These are phyloP conservation scores for Gardenia jasminoides DNA, from an alignment of 257 asterid species.

Conservation along the genomic window DNA sequence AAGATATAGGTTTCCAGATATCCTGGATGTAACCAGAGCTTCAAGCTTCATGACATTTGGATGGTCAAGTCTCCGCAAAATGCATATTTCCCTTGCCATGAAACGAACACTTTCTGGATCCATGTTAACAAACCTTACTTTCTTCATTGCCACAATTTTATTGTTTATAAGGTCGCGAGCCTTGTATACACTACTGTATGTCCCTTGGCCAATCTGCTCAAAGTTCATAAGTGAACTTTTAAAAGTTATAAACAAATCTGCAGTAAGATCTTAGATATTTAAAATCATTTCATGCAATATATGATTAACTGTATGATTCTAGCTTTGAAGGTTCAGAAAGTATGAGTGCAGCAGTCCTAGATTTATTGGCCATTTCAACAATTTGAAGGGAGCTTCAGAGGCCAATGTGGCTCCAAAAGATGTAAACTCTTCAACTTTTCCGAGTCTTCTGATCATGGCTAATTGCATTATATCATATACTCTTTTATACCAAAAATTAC, in stretches of 20 bases:
- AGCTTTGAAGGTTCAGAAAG: not conserved
- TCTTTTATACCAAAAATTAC: no score
- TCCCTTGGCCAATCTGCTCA: slow-evolving; percentile 94
- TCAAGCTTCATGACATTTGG: slow-evolving; percentile 93
- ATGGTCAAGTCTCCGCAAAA: slow-evolving; percentile 77
- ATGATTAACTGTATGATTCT: not conserved
- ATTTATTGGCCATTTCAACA: not conserved
- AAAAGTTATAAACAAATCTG: not conserved
- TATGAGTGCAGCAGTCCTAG: not conserved
- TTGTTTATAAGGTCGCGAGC: slow-evolving; percentile 68
- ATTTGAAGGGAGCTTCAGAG: no score
- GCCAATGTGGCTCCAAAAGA: not conserved
- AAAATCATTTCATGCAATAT: not conserved
- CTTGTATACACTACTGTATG: slow-evolving; percentile 90
- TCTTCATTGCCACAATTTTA: slow-evolving; percentile 86
- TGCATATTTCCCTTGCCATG: slow-evolving; percentile 90
- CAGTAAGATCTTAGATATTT: not conserved
- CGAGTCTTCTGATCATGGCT: not conserved
- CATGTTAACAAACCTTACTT: slow-evolving; percentile 83
- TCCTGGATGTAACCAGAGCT: slow-evolving; percentile 70
- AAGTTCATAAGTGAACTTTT: not conserved
- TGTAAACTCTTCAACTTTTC: not conserved
- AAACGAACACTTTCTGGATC: slow-evolving; percentile 93
- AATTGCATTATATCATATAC: no score
- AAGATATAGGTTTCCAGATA: slow-evolving; percentile 77